phyloP scores from a whole-genome alignment of 2,329 filamentous ascomycete species.

The Stemphylium vesicarium region DNA sequence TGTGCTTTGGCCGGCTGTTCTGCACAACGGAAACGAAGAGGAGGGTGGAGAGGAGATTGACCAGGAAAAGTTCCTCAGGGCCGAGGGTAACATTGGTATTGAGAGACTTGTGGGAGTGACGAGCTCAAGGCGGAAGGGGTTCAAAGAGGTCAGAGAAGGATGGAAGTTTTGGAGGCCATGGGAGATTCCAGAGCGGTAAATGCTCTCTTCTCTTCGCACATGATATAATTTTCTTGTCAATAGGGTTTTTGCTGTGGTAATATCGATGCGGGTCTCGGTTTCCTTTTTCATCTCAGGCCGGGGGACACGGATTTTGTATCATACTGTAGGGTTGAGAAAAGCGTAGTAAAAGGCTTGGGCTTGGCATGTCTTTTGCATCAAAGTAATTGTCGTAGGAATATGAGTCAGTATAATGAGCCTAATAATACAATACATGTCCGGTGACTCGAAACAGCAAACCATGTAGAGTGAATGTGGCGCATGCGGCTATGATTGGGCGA shows the following conservation, averaged over 20 bases:
- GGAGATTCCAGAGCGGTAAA: slow-evolving; percentile 29
- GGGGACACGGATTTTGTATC: background rate
- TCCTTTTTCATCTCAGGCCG: background rate
- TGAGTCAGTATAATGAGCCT: background rate
- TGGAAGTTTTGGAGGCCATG: slow-evolving; percentile 52
- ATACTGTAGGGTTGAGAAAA: background rate
- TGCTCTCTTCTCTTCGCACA: background rate
- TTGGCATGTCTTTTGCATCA: background rate
- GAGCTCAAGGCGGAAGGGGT: slow-evolving; percentile 32
- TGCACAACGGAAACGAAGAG: slow-evolving; percentile 82
- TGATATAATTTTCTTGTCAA: background rate
- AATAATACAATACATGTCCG: background rate
- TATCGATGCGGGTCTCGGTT: slow-evolving; percentile 2
- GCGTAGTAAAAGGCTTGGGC: background rate
- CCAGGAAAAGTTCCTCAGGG: slow-evolving; percentile 83
- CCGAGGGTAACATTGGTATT: slow-evolving; percentile 82
- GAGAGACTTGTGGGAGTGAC: slow-evolving; percentile 83
- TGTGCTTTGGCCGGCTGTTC: slow-evolving; percentile 88
- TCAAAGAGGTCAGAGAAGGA: slow-evolving; percentile 46
- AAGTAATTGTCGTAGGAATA: background rate
- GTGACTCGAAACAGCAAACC: background rate
- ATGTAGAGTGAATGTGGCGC: slow-evolving; percentile 7
- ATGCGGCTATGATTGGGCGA: slow-evolving; percentile 36
- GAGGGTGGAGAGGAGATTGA: slow-evolving; percentile 92
- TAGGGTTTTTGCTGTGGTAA: background rate